These are phyloP conservation scores for Phytophthora hybrid DNA, from an alignment of 352 stramenopile genomes.

Conservation along the genomic window DNA sequence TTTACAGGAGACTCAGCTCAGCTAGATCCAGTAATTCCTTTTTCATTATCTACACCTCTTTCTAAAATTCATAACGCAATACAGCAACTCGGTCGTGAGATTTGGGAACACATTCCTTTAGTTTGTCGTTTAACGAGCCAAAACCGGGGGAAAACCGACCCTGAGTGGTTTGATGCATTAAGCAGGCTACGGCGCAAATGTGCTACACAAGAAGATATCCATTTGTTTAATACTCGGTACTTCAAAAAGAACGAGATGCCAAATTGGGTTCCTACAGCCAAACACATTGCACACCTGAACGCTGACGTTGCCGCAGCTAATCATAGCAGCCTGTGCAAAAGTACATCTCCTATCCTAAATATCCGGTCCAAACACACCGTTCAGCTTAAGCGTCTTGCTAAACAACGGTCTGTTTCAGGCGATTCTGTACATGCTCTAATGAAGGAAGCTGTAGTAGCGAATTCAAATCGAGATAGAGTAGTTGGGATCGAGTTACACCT, in stretches of 20 bases:
- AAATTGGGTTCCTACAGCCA: no score
- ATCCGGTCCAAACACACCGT: neutral
- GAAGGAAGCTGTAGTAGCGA: neutral
- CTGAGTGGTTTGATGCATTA: no score
- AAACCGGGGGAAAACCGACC: no score
- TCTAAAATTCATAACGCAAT: neutral
- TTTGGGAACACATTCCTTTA: no score
- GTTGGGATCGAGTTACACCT: neutral
- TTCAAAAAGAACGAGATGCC: neutral
- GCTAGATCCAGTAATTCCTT: constrained; percentile 3
- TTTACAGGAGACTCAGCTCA: constrained; percentile 3
- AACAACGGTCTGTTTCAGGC: neutral
- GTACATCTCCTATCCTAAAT: no score
- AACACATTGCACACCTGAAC: no score
- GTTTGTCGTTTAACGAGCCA: no score
- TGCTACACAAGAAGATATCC: neutral
- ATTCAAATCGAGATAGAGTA: neutral
- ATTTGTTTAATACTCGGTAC: neutral
- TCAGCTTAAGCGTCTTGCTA: neutral
- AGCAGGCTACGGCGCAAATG: no score
- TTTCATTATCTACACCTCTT: neutral
- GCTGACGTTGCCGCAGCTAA: neutral
- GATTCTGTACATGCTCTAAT: neutral
- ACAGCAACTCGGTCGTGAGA: no score
- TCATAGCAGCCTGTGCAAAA: no score